Base-by-base conservation (phyloP, 768 basidiomycete species). In the Xerocomellus amylosporus region DNA sequence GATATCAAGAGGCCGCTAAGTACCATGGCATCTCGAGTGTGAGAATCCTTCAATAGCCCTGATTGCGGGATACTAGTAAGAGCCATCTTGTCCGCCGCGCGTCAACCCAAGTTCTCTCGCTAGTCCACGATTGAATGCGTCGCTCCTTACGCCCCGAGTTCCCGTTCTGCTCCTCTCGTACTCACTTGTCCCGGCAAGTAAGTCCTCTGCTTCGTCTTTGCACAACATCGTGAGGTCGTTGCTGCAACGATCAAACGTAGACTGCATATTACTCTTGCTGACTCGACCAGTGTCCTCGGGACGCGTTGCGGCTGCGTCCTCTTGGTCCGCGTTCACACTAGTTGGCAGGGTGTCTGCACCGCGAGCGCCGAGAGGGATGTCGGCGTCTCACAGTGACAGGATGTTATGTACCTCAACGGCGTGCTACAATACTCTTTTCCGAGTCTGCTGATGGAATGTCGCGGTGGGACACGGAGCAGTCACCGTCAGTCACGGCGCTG, bases 141-240 rank as follows among this genome's bases (percentile, higher is more conserved):
- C 64, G n/a, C 56, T 53, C 51, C 52, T 62, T 9, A 52, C 56
- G 2, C 66, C 65, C 24, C 65, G 67, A n/a, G 65, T 64, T 8
- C 61, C 61, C 10, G 42, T 44, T 33, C 55, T 61, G 40, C 58
- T 57, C n/a, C 53, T 51, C 44, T 64, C 61, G 1, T 56, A 60
- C 10, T 57, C 47, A 4, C 49, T 41, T 8, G 53, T 56, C 43
- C 40, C 47, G 13, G 48, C 42, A 36, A 64, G 34, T 7, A 66
- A 39, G 8, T 65, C 68, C n/a, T 68, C 49, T 19, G 63, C 60
- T 41, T 70, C 62, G 10, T 52, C 66, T 66, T 20, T 15, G 28
- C 12, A 8, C 20, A n/a, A 26, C 24, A 22, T 30, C 13, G 37
- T 30, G 24, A 52, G 28, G 20, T n/a, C 2, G 20, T 39, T 34